Conservation (phyloP, 2,329 filamentous ascomycete species). For the Penicillium capsulatum region DNA sequence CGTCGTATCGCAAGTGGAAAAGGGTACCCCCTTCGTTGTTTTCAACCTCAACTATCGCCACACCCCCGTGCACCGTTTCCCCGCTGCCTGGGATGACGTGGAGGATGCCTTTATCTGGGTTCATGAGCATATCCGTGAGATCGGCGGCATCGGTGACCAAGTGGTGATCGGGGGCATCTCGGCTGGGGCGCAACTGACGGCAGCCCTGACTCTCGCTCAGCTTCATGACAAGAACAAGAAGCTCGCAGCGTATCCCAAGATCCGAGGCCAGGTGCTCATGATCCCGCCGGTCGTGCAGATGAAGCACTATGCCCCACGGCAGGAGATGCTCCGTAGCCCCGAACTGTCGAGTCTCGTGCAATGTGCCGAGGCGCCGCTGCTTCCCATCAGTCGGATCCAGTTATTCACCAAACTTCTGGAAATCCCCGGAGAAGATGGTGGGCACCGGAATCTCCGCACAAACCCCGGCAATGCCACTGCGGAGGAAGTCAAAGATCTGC, state of each 20-base stretch:
- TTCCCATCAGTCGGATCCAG: constrained; percentile 40
- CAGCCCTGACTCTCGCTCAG: constrained; percentile 41
- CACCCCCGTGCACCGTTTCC: constrained; percentile 52
- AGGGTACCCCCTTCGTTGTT: constrained; percentile 38
- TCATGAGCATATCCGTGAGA: constrained; percentile 39
- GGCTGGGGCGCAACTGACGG: constrained; percentile 46
- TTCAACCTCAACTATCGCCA: constrained; percentile 58
- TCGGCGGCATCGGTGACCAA: constrained; percentile 39
- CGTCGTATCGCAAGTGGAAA: constrained; percentile 32
- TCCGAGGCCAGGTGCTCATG: constrained; percentile 52
- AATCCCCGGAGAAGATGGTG: constrained; percentile 18
- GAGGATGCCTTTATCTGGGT: constrained; percentile 56
- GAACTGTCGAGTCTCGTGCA: constrained; percentile 45
- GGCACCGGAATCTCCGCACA: constrained; percentile 33
- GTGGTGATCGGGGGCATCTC: constrained; percentile 50
- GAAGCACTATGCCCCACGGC: constrained; percentile 33
- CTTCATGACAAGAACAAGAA: constrained; percentile 25
- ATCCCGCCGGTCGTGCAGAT: constrained; percentile 46
- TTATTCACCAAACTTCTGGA: constrained; percentile 30
- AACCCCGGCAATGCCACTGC: constrained; percentile 38
- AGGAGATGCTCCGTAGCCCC: constrained; percentile 37
- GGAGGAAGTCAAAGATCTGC: constrained; percentile 39
- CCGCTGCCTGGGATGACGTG: constrained; percentile 50
- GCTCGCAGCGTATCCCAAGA: constrained; percentile 21
- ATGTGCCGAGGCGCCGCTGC: constrained; percentile 49